Evolutionary conservation across 2,329 filamentous ascomycete species (phyloP), one percentile per base, ranked within the genome.

Genomic region (Mycosphaerella arachidis): DNA sequence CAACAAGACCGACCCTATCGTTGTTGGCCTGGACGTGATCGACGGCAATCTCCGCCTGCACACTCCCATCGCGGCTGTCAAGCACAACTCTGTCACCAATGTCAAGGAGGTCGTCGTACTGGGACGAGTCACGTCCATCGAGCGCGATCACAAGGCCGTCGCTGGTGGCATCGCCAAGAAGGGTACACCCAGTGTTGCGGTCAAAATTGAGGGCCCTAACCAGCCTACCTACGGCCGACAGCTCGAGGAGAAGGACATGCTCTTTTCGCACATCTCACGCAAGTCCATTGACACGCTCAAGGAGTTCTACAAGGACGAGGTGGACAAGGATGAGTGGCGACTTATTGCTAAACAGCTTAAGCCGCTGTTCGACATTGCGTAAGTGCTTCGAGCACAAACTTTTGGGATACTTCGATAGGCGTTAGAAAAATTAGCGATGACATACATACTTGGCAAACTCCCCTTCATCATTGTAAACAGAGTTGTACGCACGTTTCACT

Each of bases 1-100:
- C 85, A 97, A 97, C 84, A 99, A 99, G 84, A 96, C 92, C 55
- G 85, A 87, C 67, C 94, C 94, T 40, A 97, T 99, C 68, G 91
- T 99, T 60, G 81, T 99, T 53, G 94, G 94, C 79, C 89, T 97
- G 33, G 95, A 99, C 77, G 93, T 97, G 35, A 78, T 90, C n/a
- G 94, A 97, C 63, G 94, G 95, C 31, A 89, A 86, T 68, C 83
- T 99, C 55, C 86, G 86, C 70, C 80, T 96, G 69, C 90, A 93
- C 75, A 97, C 95, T 6, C 94, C 94, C 6, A 88, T 99, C 67
- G 89, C 91, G 1, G 91, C 87, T 3, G 86, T 99, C 63, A 95
- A 90, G 79, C 86, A 83, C 62, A 95, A 96, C 73, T 77, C 90
- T 0, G 83, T 85, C 18, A 95, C 92, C 0, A 88, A 88, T 35